These are phyloP conservation scores for Schizochytrium sp. DNA, from an alignment of 108 stramenopile species.

Conservation along the genomic window DNA sequence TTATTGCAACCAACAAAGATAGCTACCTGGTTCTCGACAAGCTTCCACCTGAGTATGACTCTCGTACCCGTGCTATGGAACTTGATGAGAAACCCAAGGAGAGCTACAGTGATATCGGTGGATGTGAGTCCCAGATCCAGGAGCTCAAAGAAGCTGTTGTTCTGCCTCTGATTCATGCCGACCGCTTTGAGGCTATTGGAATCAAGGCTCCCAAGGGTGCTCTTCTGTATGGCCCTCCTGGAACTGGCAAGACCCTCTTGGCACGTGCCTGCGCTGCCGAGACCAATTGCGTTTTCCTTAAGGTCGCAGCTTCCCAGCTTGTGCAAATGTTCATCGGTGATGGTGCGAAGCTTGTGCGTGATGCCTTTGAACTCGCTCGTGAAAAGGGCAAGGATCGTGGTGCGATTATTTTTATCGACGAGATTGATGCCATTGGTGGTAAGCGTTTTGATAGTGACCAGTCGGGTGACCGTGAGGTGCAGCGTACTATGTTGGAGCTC, in stretches of 20 bases:
- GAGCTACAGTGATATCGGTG: constrained; percentile 96
- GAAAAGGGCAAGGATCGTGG: constrained; percentile 86
- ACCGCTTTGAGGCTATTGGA: constrained; percentile 97
- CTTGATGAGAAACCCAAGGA: constrained; percentile 98
- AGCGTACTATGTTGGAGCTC: constrained; percentile 99
- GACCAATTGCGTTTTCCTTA: constrained; percentile 98
- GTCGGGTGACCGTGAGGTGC: constrained; percentile 97
- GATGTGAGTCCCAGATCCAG: constrained; percentile 97
- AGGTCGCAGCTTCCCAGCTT: constrained; percentile 96
- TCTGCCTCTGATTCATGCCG: constrained; percentile 98
- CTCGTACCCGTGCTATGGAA: constrained; percentile 98
- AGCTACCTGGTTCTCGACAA: constrained; percentile 99
- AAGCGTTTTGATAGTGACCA: constrained; percentile 99
- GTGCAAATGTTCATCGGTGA: constrained; percentile 99
- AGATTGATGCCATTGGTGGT: constrained; percentile 98
- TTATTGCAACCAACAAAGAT: constrained; percentile 99
- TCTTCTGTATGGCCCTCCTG: constrained; percentile 94
- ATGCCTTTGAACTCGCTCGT: constrained; percentile 97
- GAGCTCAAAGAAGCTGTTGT: constrained; percentile 99
- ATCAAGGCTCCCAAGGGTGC: constrained; percentile 99
- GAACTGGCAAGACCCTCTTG: constrained; percentile 98
- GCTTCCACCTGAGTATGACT: constrained; percentile 98
- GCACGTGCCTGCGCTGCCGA: constrained; percentile 99
- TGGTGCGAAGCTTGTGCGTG: constrained; percentile 97
- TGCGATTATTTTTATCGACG: constrained; percentile 98